Evolutionary conservation across 2,329 filamentous ascomycete genomes (phyloP).

Genomic region (Neocatenulostroma microsporum): DNA sequence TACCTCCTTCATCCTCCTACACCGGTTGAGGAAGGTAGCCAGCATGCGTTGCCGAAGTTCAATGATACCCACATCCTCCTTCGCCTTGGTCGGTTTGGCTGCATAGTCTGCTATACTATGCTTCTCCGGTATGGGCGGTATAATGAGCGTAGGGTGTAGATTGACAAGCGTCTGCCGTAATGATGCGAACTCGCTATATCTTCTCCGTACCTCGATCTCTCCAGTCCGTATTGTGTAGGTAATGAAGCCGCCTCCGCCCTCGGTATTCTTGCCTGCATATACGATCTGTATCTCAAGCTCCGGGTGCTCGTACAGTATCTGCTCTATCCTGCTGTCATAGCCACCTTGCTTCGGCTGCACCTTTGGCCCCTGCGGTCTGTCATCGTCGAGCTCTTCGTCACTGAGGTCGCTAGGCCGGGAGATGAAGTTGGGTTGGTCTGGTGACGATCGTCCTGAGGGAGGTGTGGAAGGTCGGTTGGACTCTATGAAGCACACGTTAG

Average conservation of each 20-base stretch:
- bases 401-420: constrained; percentile 47
- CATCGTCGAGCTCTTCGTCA: constrained; percentile 52
- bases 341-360: constrained; percentile 64
- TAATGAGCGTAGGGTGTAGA: constrained; percentile 87
- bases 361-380: constrained; percentile 38
- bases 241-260: constrained; percentile 87
- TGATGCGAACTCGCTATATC: constrained; percentile 95
- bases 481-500: constrained; percentile 30
- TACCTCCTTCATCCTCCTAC: constrained; percentile 84
- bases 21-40: constrained; percentile 88
- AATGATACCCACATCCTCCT: constrained; percentile 94
- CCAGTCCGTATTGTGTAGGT: constrained; percentile 95
- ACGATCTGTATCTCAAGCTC: constrained; percentile 85
- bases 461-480: constrained; percentile 57
- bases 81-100: constrained; percentile 93
- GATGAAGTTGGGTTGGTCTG: constrained; percentile 55
- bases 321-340: constrained; percentile 92
- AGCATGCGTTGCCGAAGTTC: constrained; percentile 96
- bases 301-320: constrained; percentile 93
- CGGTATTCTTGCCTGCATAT: constrained; percentile 88
- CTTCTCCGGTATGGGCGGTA: constrained; percentile 96
- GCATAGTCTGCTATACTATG: constrained; percentile 99
- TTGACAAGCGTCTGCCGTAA: constrained; percentile 80
- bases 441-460: constrained; percentile 63
- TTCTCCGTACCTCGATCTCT: constrained; percentile 85